Evolutionary conservation across 345 rosid species (phyloP), one percentile per base, ranked within the genome.

Genomic region (rapeseed (Brassica napus)): DNA sequence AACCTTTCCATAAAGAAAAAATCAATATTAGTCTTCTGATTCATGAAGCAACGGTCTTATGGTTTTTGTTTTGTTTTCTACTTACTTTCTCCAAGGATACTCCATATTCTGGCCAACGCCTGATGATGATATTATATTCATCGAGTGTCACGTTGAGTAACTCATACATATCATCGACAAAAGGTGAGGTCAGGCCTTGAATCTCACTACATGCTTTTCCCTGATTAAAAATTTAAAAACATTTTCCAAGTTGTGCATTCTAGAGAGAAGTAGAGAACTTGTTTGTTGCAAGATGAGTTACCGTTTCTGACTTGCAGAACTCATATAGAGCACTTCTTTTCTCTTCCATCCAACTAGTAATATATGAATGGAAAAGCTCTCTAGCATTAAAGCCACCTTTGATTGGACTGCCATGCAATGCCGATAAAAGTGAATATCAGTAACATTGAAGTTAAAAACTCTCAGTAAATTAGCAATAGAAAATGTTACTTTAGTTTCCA

Each of bases 311-410:
- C 82, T 89, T 90, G 86, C 97, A 94, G 9, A 85, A 82, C 59
- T 87, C 96, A 42, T 87, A 88, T 68, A 94, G 86, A 68, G 86
- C 72, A 65, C 71, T 82, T 34, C 87, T 90, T 69, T 87, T 87
- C 67, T 89, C 97, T 78, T 88, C 85, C 76, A 91, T 93, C 98
- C 98, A 93, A n/a, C 77, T 65, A 83, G 79, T 85, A 72, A 94
- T 88, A 82, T 88, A 89, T 55, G 85, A 68, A 86, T 92, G 87
- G 79, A 92, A 94, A 77, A 94, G 70, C 69, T 90, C 91, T 82
- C 86, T 92, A 16, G 94, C 96, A 77, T 83, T 87, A 26, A 94
- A 87, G 64, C 93, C 96, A 35, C 90, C 96, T 86, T 94, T 91
- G 63, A 86, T 73, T 23, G 87, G 85, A 79, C 98, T 94, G 83